Evolutionary conservation across 371 early-diverging fungal species (phyloP), one percentile per base, ranked within the genome.

Genomic region (Mucor circinelloides): DNA sequence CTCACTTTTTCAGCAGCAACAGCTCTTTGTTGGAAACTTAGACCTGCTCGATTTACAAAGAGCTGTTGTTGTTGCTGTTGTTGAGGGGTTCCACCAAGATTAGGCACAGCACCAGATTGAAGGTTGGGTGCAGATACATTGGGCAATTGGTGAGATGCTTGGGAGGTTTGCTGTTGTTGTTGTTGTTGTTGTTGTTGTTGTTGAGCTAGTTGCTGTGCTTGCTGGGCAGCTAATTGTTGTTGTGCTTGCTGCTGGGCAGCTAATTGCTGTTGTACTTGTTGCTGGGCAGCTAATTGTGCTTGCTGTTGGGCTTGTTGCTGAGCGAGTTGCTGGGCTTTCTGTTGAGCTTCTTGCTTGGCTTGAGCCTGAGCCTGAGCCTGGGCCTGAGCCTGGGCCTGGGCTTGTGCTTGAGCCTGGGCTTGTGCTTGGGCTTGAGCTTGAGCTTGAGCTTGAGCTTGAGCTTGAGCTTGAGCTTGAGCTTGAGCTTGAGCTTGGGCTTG

Each of bases 1-100:
- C 82, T 80, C 12, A 85, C 80, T 31, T 79, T 66, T 3, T 76
- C 78, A 5, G 80, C 75, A 10, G 85, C 85, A 27, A 48, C 66
- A 23, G 60, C 40, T 31, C 77, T 63, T 30, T 73, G 76, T 38
- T 70, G 70, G 0, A 55, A 17, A 36, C 27, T 60, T 17, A 58
- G n/a, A n/a, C n/a, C 44, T 1, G 58, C 27, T 32, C 65, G 58
- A 27, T 58, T 32, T 10, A 27, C 57, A 21, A 42, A 23, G n/a
- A n/a, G n/a, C 2, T 56, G 34, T 55, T 21, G 38, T 2, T 31
- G 54, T 28, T 54, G 52, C 30, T 56, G 62, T 28, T 62, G 62
- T 21, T 34, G 50, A 63, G 75, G 5, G 52, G 61, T 27, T 58
- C 64, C 15, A 15, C 48, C 38, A 44, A 52, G 13, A 28, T 58